These are phyloP conservation scores for Rhododendron simsii DNA, from an alignment of 148 eudicot genomes.

Conservation along the genomic window DNA sequence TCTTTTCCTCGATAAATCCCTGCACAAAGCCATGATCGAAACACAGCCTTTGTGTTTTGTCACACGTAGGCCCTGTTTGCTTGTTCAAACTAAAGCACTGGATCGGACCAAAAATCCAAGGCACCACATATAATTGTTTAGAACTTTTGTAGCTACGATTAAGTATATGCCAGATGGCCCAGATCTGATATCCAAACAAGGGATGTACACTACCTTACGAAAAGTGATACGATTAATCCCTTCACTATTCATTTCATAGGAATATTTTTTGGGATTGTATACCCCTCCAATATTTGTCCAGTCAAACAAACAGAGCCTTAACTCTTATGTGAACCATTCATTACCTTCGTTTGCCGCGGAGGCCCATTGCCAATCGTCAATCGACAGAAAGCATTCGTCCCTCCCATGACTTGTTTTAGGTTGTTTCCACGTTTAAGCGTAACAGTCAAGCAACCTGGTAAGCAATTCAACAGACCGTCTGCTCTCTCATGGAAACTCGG, in stretches of 20 bases:
- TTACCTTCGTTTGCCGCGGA: slow-evolving; percentile 70
- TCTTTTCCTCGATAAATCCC: not conserved
- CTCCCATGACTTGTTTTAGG: slow-evolving; percentile 65
- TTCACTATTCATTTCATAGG: not conserved
- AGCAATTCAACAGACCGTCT: slow-evolving; percentile 60
- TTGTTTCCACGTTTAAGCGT: slow-evolving; percentile 63
- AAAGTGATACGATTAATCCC: not conserved
- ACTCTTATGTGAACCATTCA: not conserved
- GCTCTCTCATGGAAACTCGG: slow-evolving; percentile 81
- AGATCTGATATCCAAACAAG: not conserved
- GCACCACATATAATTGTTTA: not conserved
- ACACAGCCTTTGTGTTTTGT: not conserved
- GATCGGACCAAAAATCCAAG: not conserved
- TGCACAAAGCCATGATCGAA: not conserved
- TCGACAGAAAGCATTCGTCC: slow-evolving; percentile 71
- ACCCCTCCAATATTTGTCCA: not conserved
- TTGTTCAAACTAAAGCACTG: not conserved
- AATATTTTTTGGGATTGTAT: not conserved
- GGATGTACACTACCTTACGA: not conserved
- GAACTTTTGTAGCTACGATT: not conserved
- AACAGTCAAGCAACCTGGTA: slow-evolving; percentile 86
- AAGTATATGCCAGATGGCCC: not conserved
- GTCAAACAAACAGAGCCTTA: not conserved
- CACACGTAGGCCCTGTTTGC: not conserved
- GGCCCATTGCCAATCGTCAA: slow-evolving; percentile 74